Conservation (phyloP, 2,329 filamentous ascomycete species). For the Chaetomiaceae sp. region DNA sequence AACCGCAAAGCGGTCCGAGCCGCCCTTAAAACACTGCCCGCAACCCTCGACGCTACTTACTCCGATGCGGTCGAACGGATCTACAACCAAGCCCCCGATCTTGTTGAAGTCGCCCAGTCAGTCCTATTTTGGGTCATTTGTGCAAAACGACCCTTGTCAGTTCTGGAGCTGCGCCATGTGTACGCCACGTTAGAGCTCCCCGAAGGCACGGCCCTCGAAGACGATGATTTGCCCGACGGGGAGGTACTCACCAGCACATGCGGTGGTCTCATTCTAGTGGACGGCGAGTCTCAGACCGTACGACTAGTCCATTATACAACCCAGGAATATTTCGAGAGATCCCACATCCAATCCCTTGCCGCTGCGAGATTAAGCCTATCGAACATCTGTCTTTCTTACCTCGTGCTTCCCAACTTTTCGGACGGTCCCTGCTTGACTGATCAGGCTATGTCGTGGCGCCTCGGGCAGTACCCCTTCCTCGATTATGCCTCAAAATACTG, state of each 20-base stretch:
- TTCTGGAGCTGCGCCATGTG: background rate
- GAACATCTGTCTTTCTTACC: background rate
- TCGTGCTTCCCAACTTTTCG: background rate
- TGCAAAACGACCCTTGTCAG: background rate
- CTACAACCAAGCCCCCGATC: background rate
- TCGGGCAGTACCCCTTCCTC: background rate
- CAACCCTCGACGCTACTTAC: background rate
- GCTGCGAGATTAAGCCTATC: background rate
- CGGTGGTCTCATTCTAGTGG: background rate
- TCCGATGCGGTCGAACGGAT: background rate
- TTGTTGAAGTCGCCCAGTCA: background rate
- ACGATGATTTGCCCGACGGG: background rate
- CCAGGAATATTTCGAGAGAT: background rate
- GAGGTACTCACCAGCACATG: background rate
- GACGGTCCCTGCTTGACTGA: background rate
- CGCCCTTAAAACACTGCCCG: background rate
- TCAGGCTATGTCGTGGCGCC: background rate
- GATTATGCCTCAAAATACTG: background rate
- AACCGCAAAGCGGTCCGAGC: background rate
- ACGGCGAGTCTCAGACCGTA: background rate
- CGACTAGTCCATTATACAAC: background rate
- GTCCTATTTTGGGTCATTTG: conserved; percentile 1
- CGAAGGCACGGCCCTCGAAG: background rate
- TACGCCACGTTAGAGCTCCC: background rate
- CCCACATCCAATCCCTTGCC: background rate